Evolutionary conservation across 768 basidiomycete species (phyloP).

Genomic region (Trametes coccinea): DNA sequence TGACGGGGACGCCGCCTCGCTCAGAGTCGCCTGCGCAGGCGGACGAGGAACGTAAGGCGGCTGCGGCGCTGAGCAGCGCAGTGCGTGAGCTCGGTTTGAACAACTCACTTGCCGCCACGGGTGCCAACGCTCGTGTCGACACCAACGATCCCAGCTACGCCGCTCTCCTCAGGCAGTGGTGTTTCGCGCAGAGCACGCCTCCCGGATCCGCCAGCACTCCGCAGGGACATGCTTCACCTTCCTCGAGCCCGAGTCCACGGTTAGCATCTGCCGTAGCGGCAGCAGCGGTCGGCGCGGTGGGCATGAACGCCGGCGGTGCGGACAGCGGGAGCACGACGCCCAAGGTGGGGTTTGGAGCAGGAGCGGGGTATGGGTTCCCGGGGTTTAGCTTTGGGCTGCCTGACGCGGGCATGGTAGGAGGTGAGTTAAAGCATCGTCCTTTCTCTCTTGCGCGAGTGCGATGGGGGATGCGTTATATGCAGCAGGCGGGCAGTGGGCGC

Average conservation of each 20-base stretch:
- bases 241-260: neutral
- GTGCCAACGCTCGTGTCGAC: conserved; percentile 25
- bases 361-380: conserved; percentile 30
- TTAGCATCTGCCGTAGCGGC: neutral
- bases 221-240: neutral
- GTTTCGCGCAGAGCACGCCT: conserved; percentile 54
- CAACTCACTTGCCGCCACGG: conserved; percentile 15
- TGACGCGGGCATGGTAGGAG: conserved; percentile 32
- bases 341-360: conserved; percentile 20
- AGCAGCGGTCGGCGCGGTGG: neutral
- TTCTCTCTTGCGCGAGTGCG: neutral
- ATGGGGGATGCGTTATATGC: neutral
- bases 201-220: conserved; percentile 13
- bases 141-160: conserved; percentile 48
- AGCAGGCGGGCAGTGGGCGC: neutral
- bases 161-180: conserved; percentile 67
- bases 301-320: conserved; percentile 4
- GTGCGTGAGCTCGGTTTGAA: conserved; percentile 19
- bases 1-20: neutral
- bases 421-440: conserved; percentile 19
- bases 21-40: neutral
- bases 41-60: conserved; percentile 11
- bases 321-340: conserved; percentile 18
- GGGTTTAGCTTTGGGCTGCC: conserved; percentile 27
- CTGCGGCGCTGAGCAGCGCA: conserved; percentile 10